phyloP scores from a whole-genome alignment of 1,284 basidiomycete species.

The Salmacisia buchloeana region DNA sequence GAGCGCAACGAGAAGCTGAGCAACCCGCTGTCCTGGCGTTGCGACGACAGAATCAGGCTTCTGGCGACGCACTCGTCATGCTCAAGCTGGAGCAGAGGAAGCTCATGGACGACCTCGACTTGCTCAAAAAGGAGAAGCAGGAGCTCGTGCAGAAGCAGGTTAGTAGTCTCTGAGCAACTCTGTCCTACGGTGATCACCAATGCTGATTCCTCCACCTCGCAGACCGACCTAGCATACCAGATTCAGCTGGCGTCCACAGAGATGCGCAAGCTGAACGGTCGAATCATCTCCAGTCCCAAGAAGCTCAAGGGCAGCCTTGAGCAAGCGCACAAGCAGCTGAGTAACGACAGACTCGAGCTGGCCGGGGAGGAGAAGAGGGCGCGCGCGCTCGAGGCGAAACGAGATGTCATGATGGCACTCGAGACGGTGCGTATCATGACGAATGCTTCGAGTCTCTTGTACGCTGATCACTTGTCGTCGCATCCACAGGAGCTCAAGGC shows the following conservation, averaged over 20 bases:
- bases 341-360: slow-evolving; percentile 63
- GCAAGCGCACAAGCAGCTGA: slow-evolving; percentile 57
- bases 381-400: slow-evolving; percentile 57
- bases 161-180: slow-evolving; percentile 24
- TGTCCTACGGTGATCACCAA: slow-evolving; percentile 30
- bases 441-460: background rate
- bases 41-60: background rate
- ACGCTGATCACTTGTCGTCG: no score
- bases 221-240: slow-evolving; percentile 35
- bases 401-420: slow-evolving; percentile 81
- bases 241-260: slow-evolving; percentile 31
- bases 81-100: slow-evolving; percentile 51
- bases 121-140: slow-evolving; percentile 67
- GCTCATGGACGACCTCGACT: slow-evolving; percentile 63
- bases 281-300: slow-evolving; percentile 31
- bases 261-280: slow-evolving; percentile 37
- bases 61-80: slow-evolving; percentile 13
- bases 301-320: slow-evolving; percentile 30
- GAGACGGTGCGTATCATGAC: slow-evolving; percentile 63
- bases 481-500: background rate
- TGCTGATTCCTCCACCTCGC: slow-evolving; percentile 24
- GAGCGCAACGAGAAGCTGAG: slow-evolving; percentile 8
- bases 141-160: slow-evolving; percentile 41
- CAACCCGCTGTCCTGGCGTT: background rate
- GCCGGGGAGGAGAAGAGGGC: slow-evolving; percentile 71